phyloP scores from a whole-genome alignment of 2,329 filamentous ascomycete genomes.

The Polytolypa hystricis region DNA sequence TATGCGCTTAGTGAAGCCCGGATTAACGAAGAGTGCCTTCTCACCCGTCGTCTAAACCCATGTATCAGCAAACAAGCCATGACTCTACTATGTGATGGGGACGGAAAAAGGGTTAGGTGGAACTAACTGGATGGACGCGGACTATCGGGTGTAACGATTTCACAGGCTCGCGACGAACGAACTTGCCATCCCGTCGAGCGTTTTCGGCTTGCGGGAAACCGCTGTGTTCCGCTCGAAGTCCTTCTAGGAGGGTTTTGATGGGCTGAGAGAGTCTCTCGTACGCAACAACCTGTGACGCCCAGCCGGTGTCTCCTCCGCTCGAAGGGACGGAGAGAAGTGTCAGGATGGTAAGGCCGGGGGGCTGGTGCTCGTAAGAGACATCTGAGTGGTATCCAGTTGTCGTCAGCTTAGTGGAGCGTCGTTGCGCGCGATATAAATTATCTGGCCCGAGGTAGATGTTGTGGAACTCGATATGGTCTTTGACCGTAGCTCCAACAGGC shows the following conservation, averaged over 20 bases:
- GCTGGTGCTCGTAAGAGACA: slow-evolving; percentile 19
- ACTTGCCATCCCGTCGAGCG: slow-evolving; percentile 10
- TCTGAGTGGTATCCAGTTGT: slow-evolving; percentile 21
- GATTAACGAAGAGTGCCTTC: slow-evolving; percentile 26
- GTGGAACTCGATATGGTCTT: slow-evolving; percentile 35
- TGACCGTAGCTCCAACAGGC: slow-evolving; percentile 35
- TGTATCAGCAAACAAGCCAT: too few relatives aligned
- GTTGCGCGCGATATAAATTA: slow-evolving; percentile 32
- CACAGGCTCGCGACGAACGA: slow-evolving; percentile 22
- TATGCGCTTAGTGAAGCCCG: slow-evolving; percentile 26
- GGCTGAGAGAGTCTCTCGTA: slow-evolving; percentile 20
- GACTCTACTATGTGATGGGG: neutral
- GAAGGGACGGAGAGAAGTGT: slow-evolving; percentile 16
- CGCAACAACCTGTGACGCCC: slow-evolving; percentile 18
- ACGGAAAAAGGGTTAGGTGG: slow-evolving; percentile 1
- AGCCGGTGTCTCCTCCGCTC: slow-evolving; percentile 22
- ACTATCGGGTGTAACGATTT: slow-evolving; percentile 23
- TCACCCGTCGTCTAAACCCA: slow-evolving; percentile 21
- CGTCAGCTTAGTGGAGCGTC: slow-evolving; percentile 25
- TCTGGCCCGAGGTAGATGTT: slow-evolving; percentile 39
- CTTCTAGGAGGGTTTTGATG: slow-evolving; percentile 20
- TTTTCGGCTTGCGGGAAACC: slow-evolving; percentile 19
- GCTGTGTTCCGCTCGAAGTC: slow-evolving; percentile 19
- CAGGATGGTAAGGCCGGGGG: slow-evolving; percentile 21
- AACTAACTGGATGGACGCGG: slow-evolving; percentile 20